Evolutionary conservation across 176 grass and related monocot species (phyloP), one percentile per base, ranked within the genome.

Genomic region (Oropetium thomaeum): DNA sequence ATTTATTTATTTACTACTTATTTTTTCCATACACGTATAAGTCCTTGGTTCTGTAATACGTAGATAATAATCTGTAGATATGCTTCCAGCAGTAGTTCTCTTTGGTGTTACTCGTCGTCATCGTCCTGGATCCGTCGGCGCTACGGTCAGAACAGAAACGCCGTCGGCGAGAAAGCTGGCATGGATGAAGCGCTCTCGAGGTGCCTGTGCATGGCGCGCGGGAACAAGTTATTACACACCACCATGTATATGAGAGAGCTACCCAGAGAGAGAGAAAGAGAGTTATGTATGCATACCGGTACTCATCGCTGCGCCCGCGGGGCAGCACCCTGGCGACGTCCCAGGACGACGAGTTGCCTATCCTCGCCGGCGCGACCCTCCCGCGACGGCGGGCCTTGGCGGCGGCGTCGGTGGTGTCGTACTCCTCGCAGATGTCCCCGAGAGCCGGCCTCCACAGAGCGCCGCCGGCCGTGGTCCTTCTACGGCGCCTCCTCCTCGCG

Each of bases 401-500:
- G 49, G 49, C 49, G 9, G 28, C 70, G 0, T 10, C 58, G 51
- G 10, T 55, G 73, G 31, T 9, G 77, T 33, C 31, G 69, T 51
- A 43, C 62, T 85, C 87, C 53, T 89, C 87, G 70, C 63, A 86
- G 79, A 89, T 89, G 37, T 82, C 74, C n/a, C 87, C 79, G 0
- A 89, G 87, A 26, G 87, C 38, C 1, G 83, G 87, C 13, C 79
- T 41, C 87, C 83, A 89, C 48, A 34, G 26, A 5, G 67, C 60
- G 62, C 27, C 67, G 48, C 12, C 20, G 31, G n/a, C n/a, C n/a
- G n/a, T n/a, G n/a, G 60, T 35, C 35, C 79, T 82, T 62, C 77
- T 75, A 69, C 65, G 44, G 11, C 74, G 45, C 77, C 82, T 27
- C 63, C 77, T 80, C 71, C 38, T 70, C 8, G 62, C 40, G 1